These are phyloP conservation scores for Tagetes erecta DNA, from an alignment of 129 eudicot species.

Conservation along the genomic window DNA sequence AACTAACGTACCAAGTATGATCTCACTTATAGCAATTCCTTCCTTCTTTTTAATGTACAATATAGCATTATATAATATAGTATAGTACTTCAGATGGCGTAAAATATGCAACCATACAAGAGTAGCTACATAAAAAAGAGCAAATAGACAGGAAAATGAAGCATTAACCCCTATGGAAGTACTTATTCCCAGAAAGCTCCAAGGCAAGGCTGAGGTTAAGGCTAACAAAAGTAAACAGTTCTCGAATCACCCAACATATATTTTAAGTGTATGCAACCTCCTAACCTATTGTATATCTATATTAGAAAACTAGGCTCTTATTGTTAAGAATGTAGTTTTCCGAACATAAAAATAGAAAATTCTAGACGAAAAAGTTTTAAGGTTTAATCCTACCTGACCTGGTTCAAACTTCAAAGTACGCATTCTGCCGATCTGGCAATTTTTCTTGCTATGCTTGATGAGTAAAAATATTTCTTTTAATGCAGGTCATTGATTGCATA, in stretches of 20 bases:
- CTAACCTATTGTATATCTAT: background rate
- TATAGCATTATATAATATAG: too few species aligned
- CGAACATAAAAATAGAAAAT: background rate
- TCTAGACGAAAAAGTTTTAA: background rate
- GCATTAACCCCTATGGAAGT: too few species aligned
- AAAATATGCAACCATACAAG: too few species aligned
- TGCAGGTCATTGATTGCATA: conserved; percentile 77
- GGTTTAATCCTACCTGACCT: background rate
- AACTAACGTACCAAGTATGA: too few species aligned
- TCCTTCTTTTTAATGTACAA: too few species aligned
- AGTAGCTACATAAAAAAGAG: too few species aligned
- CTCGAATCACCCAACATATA: background rate
- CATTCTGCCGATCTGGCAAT: background rate
- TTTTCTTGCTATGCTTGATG: background rate
- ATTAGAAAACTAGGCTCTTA: background rate
- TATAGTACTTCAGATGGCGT: too few species aligned
- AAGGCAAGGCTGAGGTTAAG: too few species aligned
- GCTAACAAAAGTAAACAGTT: background rate
- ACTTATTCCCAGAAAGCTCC: too few species aligned
- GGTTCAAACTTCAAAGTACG: background rate
- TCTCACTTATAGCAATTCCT: too few species aligned
- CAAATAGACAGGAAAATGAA: too few species aligned
- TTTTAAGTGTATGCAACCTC: conserved; percentile 1
- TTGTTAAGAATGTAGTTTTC: background rate
- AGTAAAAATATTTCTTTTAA: conserved; percentile 1